phyloP scores from a whole-genome alignment of 2,329 filamentous ascomycete genomes.

The Penicillium sp. region DNA sequence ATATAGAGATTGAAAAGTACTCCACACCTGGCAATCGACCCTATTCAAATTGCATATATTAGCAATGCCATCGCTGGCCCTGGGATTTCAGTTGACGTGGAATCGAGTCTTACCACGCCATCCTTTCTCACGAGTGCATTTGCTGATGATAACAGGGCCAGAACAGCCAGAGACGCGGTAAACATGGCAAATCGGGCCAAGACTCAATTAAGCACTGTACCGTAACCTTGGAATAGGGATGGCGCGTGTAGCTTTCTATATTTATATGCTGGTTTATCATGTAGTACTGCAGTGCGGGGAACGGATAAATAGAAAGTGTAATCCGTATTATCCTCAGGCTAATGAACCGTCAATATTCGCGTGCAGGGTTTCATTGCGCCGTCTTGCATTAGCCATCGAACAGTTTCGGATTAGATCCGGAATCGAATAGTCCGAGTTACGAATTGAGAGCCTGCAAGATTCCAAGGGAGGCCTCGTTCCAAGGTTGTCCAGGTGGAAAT shows the following conservation, averaged over 20 bases:
- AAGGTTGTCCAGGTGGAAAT: neutral
- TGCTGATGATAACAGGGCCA: slow-evolving; percentile 17
- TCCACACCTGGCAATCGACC: slow-evolving; percentile 20
- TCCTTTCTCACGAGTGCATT: slow-evolving; percentile 26
- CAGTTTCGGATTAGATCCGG: neutral
- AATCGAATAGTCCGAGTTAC: neutral
- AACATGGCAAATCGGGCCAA: slow-evolving; percentile 5
- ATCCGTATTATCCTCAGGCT: neutral
- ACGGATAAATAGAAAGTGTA: neutral
- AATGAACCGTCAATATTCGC: neutral
- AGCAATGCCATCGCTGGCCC: neutral
- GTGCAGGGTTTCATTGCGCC: neutral
- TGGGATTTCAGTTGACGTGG: too few species aligned
- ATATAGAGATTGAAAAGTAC: too few species aligned
- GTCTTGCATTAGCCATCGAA: neutral
- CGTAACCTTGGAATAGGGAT: neutral
- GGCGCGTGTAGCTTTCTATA: too few species aligned
- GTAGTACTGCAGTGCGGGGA: slow-evolving; percentile 7
- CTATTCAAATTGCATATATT: slow-evolving; percentile 8
- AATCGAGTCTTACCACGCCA: slow-evolving; percentile 22
- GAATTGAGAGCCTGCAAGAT: neutral
- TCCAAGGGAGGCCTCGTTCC: too few species aligned
- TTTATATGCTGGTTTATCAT: slow-evolving; percentile 1
- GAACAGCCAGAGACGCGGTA: slow-evolving; percentile 6
- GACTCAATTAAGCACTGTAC: neutral